Percentiles rank a stretch among this genome's conserved stretches.
phyloP scores from a whole-genome alignment of 371 early-diverging fungal species.

The Mucor lusitanicus region DNA sequence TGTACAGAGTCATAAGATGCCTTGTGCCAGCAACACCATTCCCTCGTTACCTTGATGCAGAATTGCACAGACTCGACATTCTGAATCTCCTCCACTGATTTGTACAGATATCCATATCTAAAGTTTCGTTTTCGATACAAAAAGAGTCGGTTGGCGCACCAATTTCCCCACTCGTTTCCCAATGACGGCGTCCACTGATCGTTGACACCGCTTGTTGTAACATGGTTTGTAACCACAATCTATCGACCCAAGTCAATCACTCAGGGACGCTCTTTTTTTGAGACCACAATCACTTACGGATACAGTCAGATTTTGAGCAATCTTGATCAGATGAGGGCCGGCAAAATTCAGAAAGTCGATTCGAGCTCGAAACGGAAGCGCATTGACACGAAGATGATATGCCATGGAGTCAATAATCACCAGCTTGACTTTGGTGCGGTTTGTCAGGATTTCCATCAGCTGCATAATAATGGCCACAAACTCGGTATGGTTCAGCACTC shows the following conservation, averaged over 20 bases:
- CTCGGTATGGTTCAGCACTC: slow-evolving; percentile 53
- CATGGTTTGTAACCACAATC: slow-evolving; percentile 23
- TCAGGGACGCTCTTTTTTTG: neutral
- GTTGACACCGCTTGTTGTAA: slow-evolving; percentile 11
- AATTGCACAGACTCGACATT: slow-evolving; percentile 10
- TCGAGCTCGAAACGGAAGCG: slow-evolving; percentile 45
- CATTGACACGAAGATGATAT: slow-evolving; percentile 62
- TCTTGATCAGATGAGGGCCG: slow-evolving; percentile 44
- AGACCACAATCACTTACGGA: slow-evolving; percentile 33
- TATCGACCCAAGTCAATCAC: neutral
- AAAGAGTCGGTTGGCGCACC: slow-evolving; percentile 23
- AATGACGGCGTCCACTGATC: slow-evolving; percentile 20
- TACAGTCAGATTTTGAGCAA: slow-evolving; percentile 42
- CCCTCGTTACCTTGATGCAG: slow-evolving; percentile 14
- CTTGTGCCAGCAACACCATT: neutral
- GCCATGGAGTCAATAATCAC: slow-evolving; percentile 69
- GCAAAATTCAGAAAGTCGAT: slow-evolving; percentile 46
- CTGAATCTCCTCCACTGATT: slow-evolving; percentile 6
- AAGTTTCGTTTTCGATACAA: slow-evolving; percentile 11
- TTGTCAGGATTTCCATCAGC: slow-evolving; percentile 48
- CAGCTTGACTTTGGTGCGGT: slow-evolving; percentile 50
- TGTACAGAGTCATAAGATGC: neutral
- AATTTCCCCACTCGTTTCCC: slow-evolving; percentile 20
- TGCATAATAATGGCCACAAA: slow-evolving; percentile 55
- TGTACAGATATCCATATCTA: slow-evolving; percentile 20